Evolutionary conservation across 2,329 filamentous ascomycete genomes (phyloP).

Genomic region (Sarocladium oryzae): DNA sequence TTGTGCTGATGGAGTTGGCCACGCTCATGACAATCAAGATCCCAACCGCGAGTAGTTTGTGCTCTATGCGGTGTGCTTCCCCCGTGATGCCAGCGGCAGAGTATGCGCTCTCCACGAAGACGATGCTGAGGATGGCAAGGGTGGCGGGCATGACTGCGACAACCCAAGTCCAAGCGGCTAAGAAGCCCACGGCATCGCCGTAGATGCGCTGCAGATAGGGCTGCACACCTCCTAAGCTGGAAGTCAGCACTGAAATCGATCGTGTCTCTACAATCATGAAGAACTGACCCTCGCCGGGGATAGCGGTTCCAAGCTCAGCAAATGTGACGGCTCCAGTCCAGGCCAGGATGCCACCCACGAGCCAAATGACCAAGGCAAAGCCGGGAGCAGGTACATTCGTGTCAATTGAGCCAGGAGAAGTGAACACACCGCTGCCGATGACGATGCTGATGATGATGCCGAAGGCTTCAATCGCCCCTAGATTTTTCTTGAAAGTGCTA

Average conservation of each 20-base stretch:
- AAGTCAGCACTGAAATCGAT: slow-evolving; percentile 1
- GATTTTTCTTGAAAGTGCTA: slow-evolving; percentile 34
- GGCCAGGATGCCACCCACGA: slow-evolving; percentile 53
- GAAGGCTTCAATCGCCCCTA: slow-evolving; percentile 44
- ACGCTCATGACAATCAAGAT: slow-evolving; percentile 40
- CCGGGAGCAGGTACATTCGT: slow-evolving; percentile 57
- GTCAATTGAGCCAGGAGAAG: slow-evolving; percentile 56
- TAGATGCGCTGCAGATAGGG: slow-evolving; percentile 56
- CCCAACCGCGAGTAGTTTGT: slow-evolving; percentile 45
- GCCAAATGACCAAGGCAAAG: slow-evolving; percentile 51
- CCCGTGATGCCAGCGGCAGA: slow-evolving; percentile 39
- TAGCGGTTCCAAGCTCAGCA: slow-evolving; percentile 56
- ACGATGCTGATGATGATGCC: slow-evolving; percentile 57
- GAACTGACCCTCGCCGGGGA: slow-evolving; percentile 50
- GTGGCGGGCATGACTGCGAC: slow-evolving; percentile 59
- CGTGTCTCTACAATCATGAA: too few species aligned
- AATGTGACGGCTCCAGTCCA: slow-evolving; percentile 59
- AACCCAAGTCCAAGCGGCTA: slow-evolving; percentile 61
- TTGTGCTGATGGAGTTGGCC: slow-evolving; percentile 51
- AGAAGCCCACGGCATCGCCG: slow-evolving; percentile 54
- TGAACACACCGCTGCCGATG: slow-evolving; percentile 60
- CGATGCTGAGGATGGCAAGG: slow-evolving; percentile 56
- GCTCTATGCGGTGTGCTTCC: slow-evolving; percentile 32
- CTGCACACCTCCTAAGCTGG: slow-evolving; percentile 47
- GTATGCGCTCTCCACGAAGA: slow-evolving; percentile 56